Evolutionary conservation across 208 protist genomes (phyloP).

Genomic region (Wallacemonas rigidus): DNA sequence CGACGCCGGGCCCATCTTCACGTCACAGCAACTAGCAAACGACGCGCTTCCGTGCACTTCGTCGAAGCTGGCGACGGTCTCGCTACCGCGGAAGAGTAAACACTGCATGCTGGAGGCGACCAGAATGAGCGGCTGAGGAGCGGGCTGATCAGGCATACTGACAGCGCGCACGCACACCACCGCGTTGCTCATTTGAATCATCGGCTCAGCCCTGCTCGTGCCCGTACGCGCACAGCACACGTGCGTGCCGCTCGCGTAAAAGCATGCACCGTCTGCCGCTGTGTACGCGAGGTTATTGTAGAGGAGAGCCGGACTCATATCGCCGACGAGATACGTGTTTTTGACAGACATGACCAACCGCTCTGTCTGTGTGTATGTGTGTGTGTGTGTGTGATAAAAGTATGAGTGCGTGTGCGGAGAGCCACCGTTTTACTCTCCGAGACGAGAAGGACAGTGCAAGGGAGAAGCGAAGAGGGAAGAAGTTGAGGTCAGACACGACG

Average conservation of each 20-base stretch:
- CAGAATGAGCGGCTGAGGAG: slow-evolving; percentile 20
- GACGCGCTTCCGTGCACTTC: slow-evolving; percentile 4
- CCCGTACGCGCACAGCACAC: slow-evolving; percentile 30
- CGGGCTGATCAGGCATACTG: slow-evolving; percentile 4
- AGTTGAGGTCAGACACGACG: too few species aligned
- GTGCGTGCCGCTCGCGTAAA: slow-evolving; percentile 26
- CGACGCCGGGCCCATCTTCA: not conserved
- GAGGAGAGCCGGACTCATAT: slow-evolving; percentile 36
- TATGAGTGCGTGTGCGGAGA: too few species aligned
- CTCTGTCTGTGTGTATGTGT: not conserved
- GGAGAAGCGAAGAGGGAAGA: too few species aligned
- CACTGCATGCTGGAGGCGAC: slow-evolving; percentile 17
- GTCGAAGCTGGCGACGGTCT: slow-evolving; percentile 10
- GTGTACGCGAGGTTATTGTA: slow-evolving; percentile 53
- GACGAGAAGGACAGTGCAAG: too few species aligned
- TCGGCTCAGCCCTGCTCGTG: slow-evolving; percentile 11
- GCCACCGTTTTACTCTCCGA: too few species aligned
- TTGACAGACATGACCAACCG: not conserved
- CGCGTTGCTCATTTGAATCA: slow-evolving; percentile 19
- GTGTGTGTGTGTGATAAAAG: too few species aligned
- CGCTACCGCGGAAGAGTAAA: not conserved
- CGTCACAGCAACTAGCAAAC: slow-evolving; percentile 8
- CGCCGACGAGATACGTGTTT: not conserved
- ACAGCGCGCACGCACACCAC: slow-evolving; percentile 27
- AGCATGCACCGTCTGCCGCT: slow-evolving; percentile 19